Base-by-base conservation (phyloP, 139 green algal genomes). In the Chlorella vulgaris region DNA sequence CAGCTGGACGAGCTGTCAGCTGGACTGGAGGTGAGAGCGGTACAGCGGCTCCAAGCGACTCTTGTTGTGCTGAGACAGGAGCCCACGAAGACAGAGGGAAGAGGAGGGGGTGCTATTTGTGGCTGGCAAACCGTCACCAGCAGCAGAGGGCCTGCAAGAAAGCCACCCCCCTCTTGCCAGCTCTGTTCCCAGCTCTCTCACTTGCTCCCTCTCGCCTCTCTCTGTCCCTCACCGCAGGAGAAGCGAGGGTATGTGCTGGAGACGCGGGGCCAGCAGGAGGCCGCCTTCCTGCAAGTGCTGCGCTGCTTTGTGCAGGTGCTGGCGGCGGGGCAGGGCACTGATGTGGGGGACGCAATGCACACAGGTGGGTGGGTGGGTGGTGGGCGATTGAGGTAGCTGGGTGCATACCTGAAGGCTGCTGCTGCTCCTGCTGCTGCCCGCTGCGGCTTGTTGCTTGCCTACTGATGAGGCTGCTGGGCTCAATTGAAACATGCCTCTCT, bases 211-310 rank as follows among this genome's bases (percentile, higher is more conserved):
- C 47, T 24, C 15, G 47, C 47, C 47, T 58, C 47, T 58, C 15
- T 24, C 15, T 33, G n/a, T 4, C n/a, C 47, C 26, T n/a, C 15
- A 28, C 0, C 26, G 40, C 80, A 60, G 65, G 58, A 81, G n/a
- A 85, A 85, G 81, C 70, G 31, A 7, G 61, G 28, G 7, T 85
- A 85, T 39, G 28, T 85, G 18, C 55, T 35, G 22, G 81, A 85
- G 81, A 75, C 81, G 39, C 26, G 29, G n/a, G 22, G 33, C 50
- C 81, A 85, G 74, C 81, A 85, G 66, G 40, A 83, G 65, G 77
- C 18, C 28, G 60, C 70, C 6, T 19, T 80, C 22, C 65, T 85
- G 70, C 81, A 81, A 21, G 81, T 85, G 70, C 36, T 85, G 38
- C 39, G 39, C 70, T 29, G 68, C 66, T 85, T 85, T 36, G 81